Percentiles rank a stretch among this genome's conserved stretches.
Evolutionary conservation across 1,139 yeast species (phyloP).

Genomic region (Taphrina flavorubra): DNA sequence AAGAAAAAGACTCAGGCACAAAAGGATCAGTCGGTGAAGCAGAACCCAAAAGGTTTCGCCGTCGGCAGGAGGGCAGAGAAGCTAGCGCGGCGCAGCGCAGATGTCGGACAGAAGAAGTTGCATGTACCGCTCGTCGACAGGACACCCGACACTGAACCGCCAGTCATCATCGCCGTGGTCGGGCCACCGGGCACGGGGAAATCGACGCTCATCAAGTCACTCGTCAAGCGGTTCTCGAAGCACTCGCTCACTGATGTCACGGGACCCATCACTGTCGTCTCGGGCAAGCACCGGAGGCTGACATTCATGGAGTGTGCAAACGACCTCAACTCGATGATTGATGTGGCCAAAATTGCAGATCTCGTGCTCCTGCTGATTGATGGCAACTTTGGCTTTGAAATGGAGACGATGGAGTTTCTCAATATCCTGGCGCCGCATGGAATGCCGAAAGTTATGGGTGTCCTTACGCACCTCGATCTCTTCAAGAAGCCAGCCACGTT

Average conservation of each 20-base stretch:
- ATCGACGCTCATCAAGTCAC: conserved; percentile 86
- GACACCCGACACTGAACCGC: conserved; percentile 97
- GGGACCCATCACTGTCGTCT: conserved; percentile 97
- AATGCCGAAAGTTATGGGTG: conserved; percentile 96
- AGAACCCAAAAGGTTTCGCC: conserved; percentile 39
- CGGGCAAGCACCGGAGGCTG: conserved; percentile 90
- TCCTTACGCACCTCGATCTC: conserved; percentile 92
- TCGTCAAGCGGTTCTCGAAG: conserved; percentile 88
- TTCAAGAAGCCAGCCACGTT: conserved; percentile 88
- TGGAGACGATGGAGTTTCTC: conserved; percentile 99
- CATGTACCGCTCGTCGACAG: conserved; percentile 98
- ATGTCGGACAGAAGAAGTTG: conserved; percentile 74
- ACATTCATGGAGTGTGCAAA: conserved; percentile 93
- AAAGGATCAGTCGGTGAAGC: conserved; percentile 34
- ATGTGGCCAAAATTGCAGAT: conserved; percentile 94
- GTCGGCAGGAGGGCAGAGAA: conserved; percentile 56
- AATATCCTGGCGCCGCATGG: conserved; percentile 98
- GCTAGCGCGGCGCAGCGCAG: conserved; percentile 83
- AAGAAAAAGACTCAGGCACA: conserved; percentile 33
- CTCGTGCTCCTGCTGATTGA: conserved; percentile 85
- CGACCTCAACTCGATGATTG: conserved; percentile 94
- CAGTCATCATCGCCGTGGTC: conserved; percentile 92
- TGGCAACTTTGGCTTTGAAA: conserved; percentile 97
- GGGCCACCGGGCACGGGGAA: conserved; percentile 99
- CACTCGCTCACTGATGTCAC: conserved; percentile 82